phyloP scores from a whole-genome alignment of 2,329 filamentous ascomycete genomes.

The Monilinia polystroma region DNA sequence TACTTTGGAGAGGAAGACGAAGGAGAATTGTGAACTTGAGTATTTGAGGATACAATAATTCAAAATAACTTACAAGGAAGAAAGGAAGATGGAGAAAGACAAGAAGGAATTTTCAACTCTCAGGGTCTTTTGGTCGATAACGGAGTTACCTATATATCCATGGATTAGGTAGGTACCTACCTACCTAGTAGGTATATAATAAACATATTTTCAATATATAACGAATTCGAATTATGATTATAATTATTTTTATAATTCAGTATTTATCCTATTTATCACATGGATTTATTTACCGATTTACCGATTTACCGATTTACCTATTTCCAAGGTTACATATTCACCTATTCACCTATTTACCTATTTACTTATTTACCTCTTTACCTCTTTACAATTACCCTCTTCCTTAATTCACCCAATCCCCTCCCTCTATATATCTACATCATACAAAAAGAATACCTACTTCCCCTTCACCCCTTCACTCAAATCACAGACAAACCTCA shows the following conservation, averaged over 20 bases:
- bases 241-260: too few species aligned
- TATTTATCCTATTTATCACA: too few species aligned
- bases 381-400: too few species aligned
- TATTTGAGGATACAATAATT: background rate
- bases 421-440: too few species aligned
- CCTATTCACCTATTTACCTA: background rate
- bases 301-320: background rate
- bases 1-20: background rate
- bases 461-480: too few species aligned
- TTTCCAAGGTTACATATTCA: background rate
- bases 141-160: background rate
- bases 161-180: background rate
- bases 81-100: background rate
- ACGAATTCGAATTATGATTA: background rate
- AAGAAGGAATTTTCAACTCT: background rate
- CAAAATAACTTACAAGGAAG: background rate
- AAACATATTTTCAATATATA: constrained; percentile 12
- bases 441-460: too few species aligned
- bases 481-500: too few species aligned
- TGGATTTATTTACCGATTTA: too few species aligned
- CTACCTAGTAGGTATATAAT: background rate
- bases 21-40: background rate
- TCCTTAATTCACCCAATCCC: too few species aligned
- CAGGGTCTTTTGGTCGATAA: constrained; percentile 12
- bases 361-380: too few species aligned